Percentiles rank a stretch among this genome's conserved stretches.
Conservation (phyloP, 345 rosid genomes). For the Salix viminalis region DNA sequence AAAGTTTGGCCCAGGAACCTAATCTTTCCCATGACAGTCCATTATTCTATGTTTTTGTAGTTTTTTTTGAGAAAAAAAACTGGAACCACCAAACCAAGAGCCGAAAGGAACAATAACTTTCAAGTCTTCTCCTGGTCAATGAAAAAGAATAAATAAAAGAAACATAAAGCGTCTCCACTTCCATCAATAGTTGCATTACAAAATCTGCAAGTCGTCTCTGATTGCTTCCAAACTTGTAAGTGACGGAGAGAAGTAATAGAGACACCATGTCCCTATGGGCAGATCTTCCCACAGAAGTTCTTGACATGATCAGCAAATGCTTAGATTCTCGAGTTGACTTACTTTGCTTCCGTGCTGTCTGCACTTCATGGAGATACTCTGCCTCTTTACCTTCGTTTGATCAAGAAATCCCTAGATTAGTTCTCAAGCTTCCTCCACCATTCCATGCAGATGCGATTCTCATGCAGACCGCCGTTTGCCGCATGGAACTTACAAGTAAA, state of each 20-base stretch:
- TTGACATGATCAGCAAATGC: neutral
- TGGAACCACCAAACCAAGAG: too few species aligned
- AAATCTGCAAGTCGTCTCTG: too few species aligned
- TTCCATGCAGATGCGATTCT: neutral
- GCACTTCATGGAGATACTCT: constrained; percentile 5
- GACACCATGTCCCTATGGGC: constrained; percentile 3
- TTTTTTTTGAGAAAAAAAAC: too few species aligned
- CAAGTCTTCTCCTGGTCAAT: too few species aligned
- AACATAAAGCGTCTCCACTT: too few species aligned
- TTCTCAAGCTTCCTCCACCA: constrained; percentile 10
- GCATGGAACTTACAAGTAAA: neutral
- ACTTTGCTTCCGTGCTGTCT: constrained; percentile 13
- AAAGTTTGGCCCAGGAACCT: too few species aligned
- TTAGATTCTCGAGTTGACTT: constrained; percentile 6
- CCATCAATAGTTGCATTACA: too few species aligned
- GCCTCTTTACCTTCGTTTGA: neutral
- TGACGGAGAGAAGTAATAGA: neutral
- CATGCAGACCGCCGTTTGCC: neutral
- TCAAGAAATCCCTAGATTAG: neutral
- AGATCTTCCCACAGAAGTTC: constrained; percentile 10
- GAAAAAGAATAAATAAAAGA: too few species aligned
- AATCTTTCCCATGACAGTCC: too few species aligned
- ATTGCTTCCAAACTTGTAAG: too few species aligned
- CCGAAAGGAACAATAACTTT: too few species aligned
- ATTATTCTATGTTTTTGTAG: too few species aligned